Base-by-base conservation (phyloP, 139 green algal genomes). In the Auxenochlorella protothecoides region DNA sequence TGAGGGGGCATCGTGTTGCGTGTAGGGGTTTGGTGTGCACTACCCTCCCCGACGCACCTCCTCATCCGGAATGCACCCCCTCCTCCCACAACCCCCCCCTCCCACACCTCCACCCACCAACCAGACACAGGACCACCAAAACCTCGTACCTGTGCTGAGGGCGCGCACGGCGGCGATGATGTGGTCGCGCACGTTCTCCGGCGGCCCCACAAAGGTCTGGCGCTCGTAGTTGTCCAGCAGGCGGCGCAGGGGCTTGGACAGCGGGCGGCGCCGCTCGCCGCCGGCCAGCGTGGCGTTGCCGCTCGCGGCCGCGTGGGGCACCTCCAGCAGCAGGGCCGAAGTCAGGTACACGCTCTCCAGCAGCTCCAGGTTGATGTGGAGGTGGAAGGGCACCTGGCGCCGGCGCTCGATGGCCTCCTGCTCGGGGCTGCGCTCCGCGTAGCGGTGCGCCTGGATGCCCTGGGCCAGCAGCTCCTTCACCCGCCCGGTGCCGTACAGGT, bases 361-460 rank as follows among this genome's bases (percentile, higher is more conserved):
- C 71, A 99, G 81, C 83, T 99, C 95, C 65, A 99, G 83, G 84
- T 96, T 96, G 88, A 99, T 97, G 85, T 99, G 95, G 91, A 97
- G 97, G 87, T 99, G 95, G 89, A 98, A 98, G 68, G 95, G 95
- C 87, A 99, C 96, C 83, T 96, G 90, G 27, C 95, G 86, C 12
- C 92, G 82, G 72, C 93, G 88, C 85, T 99, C 95, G 15, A 92
- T 74, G 74, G 95, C 91, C 88, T 99, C 95, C 87, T 99, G 92
- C 82, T 97, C 92, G 3, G 88, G 86, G 5, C 89, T 92, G 77
- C 89, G 91, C 68, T 96, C 90, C 68, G 81, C 75, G 52, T 68
- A 74, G 3, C 67, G 59, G 53, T 76, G 68, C 54, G 77, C 78
- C 54, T 84, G 70, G 15, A 84, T 84, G 63, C 76, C 72, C 69